A percentile compares a stretch with the other conserved stretches of the same genome.
Evolutionary conservation across 345 rosid genomes (phyloP).

Genomic region (Hirschfeldia incana): DNA sequence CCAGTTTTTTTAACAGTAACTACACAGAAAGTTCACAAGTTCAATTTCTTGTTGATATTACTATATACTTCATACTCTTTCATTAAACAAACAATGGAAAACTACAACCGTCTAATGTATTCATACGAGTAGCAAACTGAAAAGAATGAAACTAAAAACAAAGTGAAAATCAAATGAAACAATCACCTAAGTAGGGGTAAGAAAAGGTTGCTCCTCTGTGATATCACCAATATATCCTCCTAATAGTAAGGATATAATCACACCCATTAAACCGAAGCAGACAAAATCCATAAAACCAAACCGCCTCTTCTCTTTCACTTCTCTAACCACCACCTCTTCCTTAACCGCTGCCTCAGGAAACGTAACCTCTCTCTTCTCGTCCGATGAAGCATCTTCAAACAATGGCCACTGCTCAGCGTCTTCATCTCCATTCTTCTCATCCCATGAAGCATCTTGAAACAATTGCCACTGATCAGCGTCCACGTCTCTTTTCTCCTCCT

Average conservation of each 20-base stretch:
- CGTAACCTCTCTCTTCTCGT: neutral
- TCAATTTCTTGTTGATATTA: neutral
- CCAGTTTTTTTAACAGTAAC: no score
- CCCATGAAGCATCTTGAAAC: slow-evolving; percentile 13
- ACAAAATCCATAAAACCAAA: slow-evolving; percentile 14
- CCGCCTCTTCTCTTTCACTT: slow-evolving; percentile 7
- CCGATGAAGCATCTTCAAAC: slow-evolving; percentile 20
- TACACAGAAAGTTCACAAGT: no score
- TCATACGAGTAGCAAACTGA: neutral
- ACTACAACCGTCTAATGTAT: neutral
- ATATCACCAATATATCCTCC: slow-evolving; percentile 9
- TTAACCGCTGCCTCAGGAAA: slow-evolving; percentile 4
- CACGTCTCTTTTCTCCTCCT: neutral
- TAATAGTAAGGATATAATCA: neutral
- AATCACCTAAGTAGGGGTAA: slow-evolving; percentile 22
- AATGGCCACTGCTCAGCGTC: slow-evolving; percentile 11
- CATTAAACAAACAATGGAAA: neutral
- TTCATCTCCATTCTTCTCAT: neutral
- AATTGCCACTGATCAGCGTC: neutral
- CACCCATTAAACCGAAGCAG: slow-evolving; percentile 20
- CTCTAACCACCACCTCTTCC: slow-evolving; percentile 11
- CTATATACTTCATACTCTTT: neutral
- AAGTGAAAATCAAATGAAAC: neutral
- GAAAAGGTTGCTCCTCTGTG: neutral
- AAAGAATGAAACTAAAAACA: slow-evolving; percentile 2